Conservation (phyloP, 2,329 filamentous ascomycete genomes). For the Purpureocillium lavendulum region DNA sequence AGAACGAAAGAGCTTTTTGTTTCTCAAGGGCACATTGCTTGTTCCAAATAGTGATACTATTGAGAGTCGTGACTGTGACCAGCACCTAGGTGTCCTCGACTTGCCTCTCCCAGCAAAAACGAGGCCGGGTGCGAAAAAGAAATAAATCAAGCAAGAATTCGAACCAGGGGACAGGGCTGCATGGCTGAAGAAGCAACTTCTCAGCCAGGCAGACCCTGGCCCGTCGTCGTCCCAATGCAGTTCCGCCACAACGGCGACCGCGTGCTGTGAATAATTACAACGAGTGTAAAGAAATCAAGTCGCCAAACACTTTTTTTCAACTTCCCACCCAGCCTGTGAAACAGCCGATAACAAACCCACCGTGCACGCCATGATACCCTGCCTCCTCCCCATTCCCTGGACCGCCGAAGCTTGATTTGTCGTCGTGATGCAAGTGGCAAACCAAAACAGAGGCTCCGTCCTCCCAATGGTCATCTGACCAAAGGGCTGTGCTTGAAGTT, state of each 20-base stretch:
- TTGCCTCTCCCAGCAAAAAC: constrained; percentile 18
- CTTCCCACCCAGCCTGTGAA: no score
- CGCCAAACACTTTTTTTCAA: no score
- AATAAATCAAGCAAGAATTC: constrained; percentile 4
- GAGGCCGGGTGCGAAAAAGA: constrained; percentile 11
- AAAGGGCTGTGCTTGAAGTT: constrained; percentile 20
- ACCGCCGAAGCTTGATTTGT: constrained; percentile 11
- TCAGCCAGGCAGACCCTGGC: neutral
- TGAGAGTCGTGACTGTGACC: constrained; percentile 19
- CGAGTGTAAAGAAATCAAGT: constrained; percentile 36
- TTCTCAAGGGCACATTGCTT: no score
- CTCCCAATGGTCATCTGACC: no score
- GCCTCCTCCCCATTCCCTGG: constrained; percentile 9
- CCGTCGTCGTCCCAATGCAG: constrained; percentile 13
- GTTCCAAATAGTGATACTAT: constrained; percentile 7
- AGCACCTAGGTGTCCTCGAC: constrained; percentile 20
- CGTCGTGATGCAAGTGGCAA: constrained; percentile 20
- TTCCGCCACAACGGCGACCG: constrained; percentile 26
- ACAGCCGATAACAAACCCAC: constrained; percentile 10
- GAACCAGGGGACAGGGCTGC: constrained; percentile 4
- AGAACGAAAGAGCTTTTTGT: no score
- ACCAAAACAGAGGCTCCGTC: constrained; percentile 1
- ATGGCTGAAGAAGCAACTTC: constrained; percentile 1
- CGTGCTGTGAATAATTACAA: constrained; percentile 37
- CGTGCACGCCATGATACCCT: constrained; percentile 16